A percentile compares a stretch with the other conserved stretches of the same genome.
Conservation (phyloP, 495 filamentous ascomycete species). For the Xanthoparmelia taractica region DNA sequence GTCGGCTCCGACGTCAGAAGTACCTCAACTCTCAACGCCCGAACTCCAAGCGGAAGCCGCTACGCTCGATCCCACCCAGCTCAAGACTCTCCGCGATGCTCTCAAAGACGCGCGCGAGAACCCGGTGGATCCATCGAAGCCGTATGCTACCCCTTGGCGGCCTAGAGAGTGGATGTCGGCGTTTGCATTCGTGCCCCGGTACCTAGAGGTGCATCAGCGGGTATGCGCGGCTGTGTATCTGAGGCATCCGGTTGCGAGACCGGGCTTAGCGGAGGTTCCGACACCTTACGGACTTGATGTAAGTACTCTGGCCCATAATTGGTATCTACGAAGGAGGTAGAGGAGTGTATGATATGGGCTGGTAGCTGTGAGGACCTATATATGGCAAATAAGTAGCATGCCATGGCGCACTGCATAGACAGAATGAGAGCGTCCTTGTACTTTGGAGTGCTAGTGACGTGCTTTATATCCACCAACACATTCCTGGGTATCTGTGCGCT, state of each 20-base stretch:
- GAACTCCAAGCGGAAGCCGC: conserved; percentile 16
- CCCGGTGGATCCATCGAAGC: conserved; percentile 65
- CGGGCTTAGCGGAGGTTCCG: conserved; percentile 81
- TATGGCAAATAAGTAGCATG: not conserved
- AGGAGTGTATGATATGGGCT: conserved; percentile 20
- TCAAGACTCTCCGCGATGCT: conserved; percentile 38
- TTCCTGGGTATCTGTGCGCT: not conserved
- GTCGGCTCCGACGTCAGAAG: conserved; percentile 2
- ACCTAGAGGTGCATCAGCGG: conserved; percentile 94
- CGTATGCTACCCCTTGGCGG: conserved; percentile 85
- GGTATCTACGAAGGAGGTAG: conserved; percentile 84
- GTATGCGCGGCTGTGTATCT: conserved; percentile 94
- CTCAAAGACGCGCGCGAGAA: conserved; percentile 58
- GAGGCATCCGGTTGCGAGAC: conserved; percentile 86
- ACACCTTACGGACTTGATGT: conserved; percentile 62
- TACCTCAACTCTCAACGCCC: conserved; percentile 16
- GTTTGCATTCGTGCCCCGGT: conserved; percentile 91
- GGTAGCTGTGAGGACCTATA: not conserved
- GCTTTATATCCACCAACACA: not conserved
- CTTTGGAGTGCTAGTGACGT: not conserved
- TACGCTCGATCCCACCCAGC: conserved; percentile 26
- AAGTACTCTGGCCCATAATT: conserved; percentile 75
- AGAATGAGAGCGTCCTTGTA: not conserved
- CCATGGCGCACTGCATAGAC: conserved; percentile 1
- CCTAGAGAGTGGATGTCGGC: conserved; percentile 82